Evolutionary conservation across 805 yeast species (phyloP).

Genomic region (Candida ortonii): DNA sequence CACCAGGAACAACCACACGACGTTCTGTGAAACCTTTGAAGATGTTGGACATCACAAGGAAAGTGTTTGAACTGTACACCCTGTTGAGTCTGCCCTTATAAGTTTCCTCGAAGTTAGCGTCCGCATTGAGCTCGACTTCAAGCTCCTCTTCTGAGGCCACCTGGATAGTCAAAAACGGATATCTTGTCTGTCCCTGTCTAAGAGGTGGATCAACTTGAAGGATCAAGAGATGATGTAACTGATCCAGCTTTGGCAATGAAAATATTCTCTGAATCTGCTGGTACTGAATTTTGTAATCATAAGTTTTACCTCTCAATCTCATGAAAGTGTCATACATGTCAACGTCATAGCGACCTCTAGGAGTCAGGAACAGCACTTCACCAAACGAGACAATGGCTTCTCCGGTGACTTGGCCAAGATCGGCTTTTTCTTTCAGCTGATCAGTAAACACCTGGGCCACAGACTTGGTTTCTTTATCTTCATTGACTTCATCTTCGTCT

Average conservation of each 20-base stretch:
- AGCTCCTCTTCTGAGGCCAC: conserved; percentile 87
- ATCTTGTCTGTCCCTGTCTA: conserved; percentile 97
- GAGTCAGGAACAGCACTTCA: conserved; percentile 89
- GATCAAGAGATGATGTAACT: conserved; percentile 80
- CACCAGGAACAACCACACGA: conserved; percentile 80
- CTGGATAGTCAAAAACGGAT: conserved; percentile 88
- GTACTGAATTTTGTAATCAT: conserved; percentile 93
- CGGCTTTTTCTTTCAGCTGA: conserved; percentile 87
- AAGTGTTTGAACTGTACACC: conserved; percentile 72
- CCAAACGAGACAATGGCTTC: conserved; percentile 92
- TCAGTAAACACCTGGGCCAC: conserved; percentile 89
- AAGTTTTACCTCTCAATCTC: conserved; percentile 94
- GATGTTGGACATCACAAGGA: conserved; percentile 81
- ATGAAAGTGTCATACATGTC: conserved; percentile 86
- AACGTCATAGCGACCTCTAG: conserved; percentile 97
- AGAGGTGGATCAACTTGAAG: conserved; percentile 95
- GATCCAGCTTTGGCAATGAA: conserved; percentile 92
- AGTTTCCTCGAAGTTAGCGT: conserved; percentile 69
- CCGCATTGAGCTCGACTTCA: conserved; percentile 82
- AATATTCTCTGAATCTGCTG: conserved; percentile 87
- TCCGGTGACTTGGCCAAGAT: conserved; percentile 90
- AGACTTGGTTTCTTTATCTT: conserved; percentile 45
- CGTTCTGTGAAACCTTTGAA: conserved; percentile 88
- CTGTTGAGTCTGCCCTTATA: conserved; percentile 74
- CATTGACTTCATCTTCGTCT: conserved; percentile 40